phyloP scores from a whole-genome alignment of 139 green algal genomes.

The Asterochloris erici region DNA sequence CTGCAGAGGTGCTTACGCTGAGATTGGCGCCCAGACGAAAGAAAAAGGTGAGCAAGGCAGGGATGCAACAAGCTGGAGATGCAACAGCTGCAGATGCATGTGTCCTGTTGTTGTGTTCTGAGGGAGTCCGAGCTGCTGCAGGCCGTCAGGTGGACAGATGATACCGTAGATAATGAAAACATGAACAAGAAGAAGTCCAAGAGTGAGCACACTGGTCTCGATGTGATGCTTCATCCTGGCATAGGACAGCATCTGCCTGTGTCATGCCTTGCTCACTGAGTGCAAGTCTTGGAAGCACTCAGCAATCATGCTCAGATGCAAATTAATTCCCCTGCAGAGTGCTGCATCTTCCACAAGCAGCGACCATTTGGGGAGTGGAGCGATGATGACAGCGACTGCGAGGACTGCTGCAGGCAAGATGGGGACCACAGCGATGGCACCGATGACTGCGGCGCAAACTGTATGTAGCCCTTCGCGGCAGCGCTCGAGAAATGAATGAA shows the following conservation, averaged over 20 bases:
- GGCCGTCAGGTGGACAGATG: slow-evolving; percentile 71
- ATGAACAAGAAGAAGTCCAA: slow-evolving; percentile 73
- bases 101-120: neutral
- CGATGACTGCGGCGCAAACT: too few species aligned
- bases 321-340: slow-evolving; percentile 61
- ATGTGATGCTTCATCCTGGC: neutral
- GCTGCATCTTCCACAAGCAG: slow-evolving; percentile 84
- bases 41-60: slow-evolving; percentile 9
- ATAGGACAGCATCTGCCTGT: neutral
- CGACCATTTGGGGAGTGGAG: slow-evolving; percentile 82
- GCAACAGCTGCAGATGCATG: neutral
- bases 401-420: slow-evolving; percentile 8
- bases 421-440: neutral
- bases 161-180: slow-evolving; percentile 75
- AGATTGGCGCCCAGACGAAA: slow-evolving; percentile 17
- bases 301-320: neutral
- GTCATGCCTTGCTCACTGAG: neutral
- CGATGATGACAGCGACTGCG: slow-evolving; percentile 67
- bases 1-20: slow-evolving; percentile 25
- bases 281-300: neutral
- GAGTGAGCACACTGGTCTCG: slow-evolving; percentile 41
- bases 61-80: neutral
- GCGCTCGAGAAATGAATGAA: too few species aligned
- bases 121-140: slow-evolving; percentile 18
- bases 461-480: too few species aligned